Evolutionary conservation across 2,329 filamentous ascomycete species (phyloP).

Genomic region (Penicillium vulpinum): DNA sequence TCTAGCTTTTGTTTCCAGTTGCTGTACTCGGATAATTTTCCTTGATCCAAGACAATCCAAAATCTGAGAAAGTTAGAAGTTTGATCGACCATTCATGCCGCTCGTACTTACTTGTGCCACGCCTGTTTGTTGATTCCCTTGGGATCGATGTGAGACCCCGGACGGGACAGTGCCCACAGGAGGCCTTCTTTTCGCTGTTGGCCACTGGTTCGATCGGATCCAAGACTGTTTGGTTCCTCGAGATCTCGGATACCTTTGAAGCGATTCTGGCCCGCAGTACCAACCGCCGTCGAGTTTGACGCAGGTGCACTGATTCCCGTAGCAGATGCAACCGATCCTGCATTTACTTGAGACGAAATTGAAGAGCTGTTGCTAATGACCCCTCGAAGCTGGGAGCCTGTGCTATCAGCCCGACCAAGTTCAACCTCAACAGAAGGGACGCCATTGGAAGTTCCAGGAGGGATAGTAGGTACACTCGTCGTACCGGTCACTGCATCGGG

Average conservation of each 20-base stretch:
- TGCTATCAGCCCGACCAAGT: conserved; percentile 71
- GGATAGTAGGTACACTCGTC: conserved; percentile 35
- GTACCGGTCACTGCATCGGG: conserved; percentile 59
- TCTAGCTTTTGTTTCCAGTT: conserved; percentile 99
- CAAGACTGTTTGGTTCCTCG: conserved; percentile 71
- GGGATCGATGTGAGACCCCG: conserved; percentile 91
- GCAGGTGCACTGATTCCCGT: conserved; percentile 23
- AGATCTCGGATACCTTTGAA: conserved; percentile 94
- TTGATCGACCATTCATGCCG: neutral
- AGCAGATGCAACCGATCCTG: conserved; percentile 31
- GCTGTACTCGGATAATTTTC: conserved; percentile 94
- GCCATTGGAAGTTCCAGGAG: conserved; percentile 46
- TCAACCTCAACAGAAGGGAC: conserved; percentile 65
- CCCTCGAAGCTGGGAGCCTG: conserved; percentile 64
- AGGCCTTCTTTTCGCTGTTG: conserved; percentile 88
- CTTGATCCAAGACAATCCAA: conserved; percentile 97
- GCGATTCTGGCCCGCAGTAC: conserved; percentile 49
- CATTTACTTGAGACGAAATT: conserved; percentile 42
- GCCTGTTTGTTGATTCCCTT: conserved; percentile 94
- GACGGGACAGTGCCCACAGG: conserved; percentile 89
- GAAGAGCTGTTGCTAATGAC: conserved; percentile 51
- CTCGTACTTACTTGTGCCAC: conserved; percentile 84
- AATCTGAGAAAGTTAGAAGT: conserved; percentile 60
- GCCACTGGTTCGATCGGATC: conserved; percentile 57
- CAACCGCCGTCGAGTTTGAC: conserved; percentile 24